Evolutionary conservation across 441 rosid species (phyloP).

Genomic region (Arabidopsis lyrata): DNA sequence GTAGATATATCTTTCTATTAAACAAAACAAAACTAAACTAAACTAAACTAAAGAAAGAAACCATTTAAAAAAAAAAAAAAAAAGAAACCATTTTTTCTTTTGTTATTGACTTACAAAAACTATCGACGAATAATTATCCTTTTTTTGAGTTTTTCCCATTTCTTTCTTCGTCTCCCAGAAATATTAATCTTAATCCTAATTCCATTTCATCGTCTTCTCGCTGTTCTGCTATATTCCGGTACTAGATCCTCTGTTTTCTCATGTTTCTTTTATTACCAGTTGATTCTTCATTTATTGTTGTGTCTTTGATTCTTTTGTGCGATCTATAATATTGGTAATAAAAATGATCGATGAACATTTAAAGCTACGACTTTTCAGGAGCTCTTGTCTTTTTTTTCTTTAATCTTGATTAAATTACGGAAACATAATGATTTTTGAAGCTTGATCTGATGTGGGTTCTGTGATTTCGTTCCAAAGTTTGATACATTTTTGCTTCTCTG

Average conservation of each 20-base stretch:
- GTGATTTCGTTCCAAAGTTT: neutral
- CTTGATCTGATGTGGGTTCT: conserved; percentile 46
- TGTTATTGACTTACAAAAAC: conserved; percentile 37
- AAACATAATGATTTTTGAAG: conserved; percentile 4
- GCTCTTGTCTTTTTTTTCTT: conserved; percentile 7
- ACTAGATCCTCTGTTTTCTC: conserved; percentile 40
- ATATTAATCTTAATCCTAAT: conserved; percentile 27
- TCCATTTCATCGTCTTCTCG: conserved; percentile 25
- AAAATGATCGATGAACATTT: conserved; percentile 37
- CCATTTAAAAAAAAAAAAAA: conserved; percentile 8
- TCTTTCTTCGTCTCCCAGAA: conserved; percentile 4
- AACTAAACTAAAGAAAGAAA: conserved; percentile 20
- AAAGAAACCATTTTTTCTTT: conserved; percentile 29
- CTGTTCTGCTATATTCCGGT: conserved; percentile 39
- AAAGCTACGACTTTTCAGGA: conserved; percentile 38
- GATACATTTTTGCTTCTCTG: conserved; percentile 16
- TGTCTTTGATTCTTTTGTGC: neutral
- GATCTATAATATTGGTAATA: conserved; percentile 33
- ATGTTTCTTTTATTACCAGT: conserved; percentile 20
- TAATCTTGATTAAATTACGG: conserved; percentile 9
- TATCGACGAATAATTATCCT: conserved; percentile 7
- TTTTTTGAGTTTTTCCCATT: neutral
- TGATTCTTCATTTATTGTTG: conserved; percentile 21
- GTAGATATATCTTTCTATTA: neutral
- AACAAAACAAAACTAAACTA: neutral